Evolutionary conservation across 2,329 filamentous ascomycete species (phyloP).

Genomic region (Aspergillus udagawae): DNA sequence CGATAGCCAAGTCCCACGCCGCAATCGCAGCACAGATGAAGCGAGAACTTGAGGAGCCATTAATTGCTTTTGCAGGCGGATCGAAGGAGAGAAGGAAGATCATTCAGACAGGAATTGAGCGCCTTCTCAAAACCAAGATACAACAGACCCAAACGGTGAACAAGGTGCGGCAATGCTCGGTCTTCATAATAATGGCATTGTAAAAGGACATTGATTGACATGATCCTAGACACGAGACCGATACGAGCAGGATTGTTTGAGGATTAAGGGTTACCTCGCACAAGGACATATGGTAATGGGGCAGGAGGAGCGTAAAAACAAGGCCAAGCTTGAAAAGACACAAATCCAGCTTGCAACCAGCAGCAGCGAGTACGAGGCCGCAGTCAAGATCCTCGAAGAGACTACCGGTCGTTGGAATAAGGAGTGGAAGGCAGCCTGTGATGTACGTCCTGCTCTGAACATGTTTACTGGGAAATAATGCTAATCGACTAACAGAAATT

Average conservation of each 20-base stretch:
- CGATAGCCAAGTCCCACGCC: constrained; percentile 90
- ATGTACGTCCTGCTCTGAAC: constrained; percentile 42
- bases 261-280: constrained; percentile 97
- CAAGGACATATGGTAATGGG: constrained; percentile 99
- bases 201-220: constrained; percentile 9
- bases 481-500: constrained; percentile 65
- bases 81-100: constrained; percentile 98
- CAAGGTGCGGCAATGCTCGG: constrained; percentile 58
- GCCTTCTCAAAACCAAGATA: constrained; percentile 85
- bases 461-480: background rate
- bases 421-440: constrained; percentile 96
- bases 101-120: constrained; percentile 89
- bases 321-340: constrained; percentile 97
- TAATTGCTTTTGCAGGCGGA: constrained; percentile 84
- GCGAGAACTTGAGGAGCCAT: constrained; percentile 87
- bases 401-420: constrained; percentile 95
- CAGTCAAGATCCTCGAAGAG: constrained; percentile 89
- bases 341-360: constrained; percentile 90
- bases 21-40: constrained; percentile 92
- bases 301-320: constrained; percentile 97
- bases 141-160: constrained; percentile 89
- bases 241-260: constrained; percentile 95
- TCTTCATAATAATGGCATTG: background rate
- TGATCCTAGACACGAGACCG: constrained; percentile 70
- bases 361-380: constrained; percentile 88